phyloP scores from a whole-genome alignment of 148 eudicot species.

The Amaranthus palmeri region DNA sequence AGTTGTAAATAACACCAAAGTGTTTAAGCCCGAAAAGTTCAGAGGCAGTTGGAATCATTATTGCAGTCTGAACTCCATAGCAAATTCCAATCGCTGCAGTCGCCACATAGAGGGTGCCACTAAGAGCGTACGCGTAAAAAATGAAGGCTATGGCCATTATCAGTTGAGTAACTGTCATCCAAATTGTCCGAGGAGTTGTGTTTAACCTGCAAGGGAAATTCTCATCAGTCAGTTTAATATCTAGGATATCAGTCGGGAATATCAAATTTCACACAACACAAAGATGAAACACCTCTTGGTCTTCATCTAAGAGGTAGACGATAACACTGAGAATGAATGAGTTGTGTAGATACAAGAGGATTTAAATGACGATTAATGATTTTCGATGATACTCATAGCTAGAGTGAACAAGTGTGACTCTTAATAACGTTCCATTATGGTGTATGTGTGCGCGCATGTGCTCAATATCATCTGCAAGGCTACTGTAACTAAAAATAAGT shows the following conservation, averaged over 20 bases:
- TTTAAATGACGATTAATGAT: not conserved
- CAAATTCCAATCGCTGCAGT: conserved; percentile 85
- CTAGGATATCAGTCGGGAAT: not conserved
- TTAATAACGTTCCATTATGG: no score
- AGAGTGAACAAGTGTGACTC: not conserved
- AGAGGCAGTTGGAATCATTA: conserved; percentile 91
- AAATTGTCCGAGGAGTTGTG: conserved; percentile 71
- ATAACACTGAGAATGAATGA: no score
- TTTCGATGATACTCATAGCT: not conserved
- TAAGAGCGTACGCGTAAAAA: conserved; percentile 65
- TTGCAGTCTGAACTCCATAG: conserved; percentile 79
- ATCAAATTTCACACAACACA: not conserved
- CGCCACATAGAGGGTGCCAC: conserved; percentile 67
- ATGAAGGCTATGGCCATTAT: conserved; percentile 65
- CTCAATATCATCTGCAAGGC: no score
- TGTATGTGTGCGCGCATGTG: no score
- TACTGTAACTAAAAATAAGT: no score
- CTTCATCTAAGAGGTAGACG: not conserved
- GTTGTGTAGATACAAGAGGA: no score
- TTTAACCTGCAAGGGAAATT: conserved; percentile 48
- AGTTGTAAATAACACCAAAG: conserved; percentile 86
- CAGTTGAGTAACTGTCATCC: conserved; percentile 75
- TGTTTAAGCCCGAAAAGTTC: conserved; percentile 85
- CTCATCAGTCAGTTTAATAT: conserved; percentile 15
- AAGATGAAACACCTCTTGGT: not conserved